Percentiles rank a stretch among this genome's conserved stretches.
phyloP scores from a whole-genome alignment of 345 rosid species.

The Clarkia xantiana region DNA sequence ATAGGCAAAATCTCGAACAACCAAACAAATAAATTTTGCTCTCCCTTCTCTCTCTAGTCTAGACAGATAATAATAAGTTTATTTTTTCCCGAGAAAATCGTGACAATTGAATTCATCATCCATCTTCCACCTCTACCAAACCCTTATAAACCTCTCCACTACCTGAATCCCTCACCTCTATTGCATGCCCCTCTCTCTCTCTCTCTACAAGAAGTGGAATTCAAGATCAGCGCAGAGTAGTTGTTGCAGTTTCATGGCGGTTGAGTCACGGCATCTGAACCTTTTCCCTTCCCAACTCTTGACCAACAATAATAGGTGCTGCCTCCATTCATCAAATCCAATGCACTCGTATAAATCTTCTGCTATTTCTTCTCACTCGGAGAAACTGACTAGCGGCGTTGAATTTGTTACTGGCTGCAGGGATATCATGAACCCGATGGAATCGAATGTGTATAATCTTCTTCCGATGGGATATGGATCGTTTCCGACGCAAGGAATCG shows the following conservation, averaged over 20 bases:
- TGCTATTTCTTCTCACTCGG: too few species aligned
- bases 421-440: constrained; percentile 37
- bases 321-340: not conserved
- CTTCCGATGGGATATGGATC: constrained; percentile 25
- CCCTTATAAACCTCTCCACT: too few species aligned
- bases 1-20: too few species aligned
- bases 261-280: constrained; percentile 14
- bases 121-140: too few species aligned
- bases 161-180: too few species aligned
- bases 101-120: too few species aligned
- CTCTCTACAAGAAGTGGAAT: too few species aligned
- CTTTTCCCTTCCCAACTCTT: constrained; percentile 10
- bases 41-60: too few species aligned
- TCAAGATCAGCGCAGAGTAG: not conserved
- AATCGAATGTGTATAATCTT: constrained; percentile 11
- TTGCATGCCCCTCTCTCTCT: too few species aligned
- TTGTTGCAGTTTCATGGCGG: constrained; percentile 10
- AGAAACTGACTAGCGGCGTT: not conserved
- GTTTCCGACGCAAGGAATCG: constrained; percentile 25
- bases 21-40: too few species aligned
- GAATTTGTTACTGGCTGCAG: constrained; percentile 20
- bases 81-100: too few species aligned
- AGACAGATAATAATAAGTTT: too few species aligned
- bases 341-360: not conserved
- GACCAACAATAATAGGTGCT: not conserved